Evolutionary conservation across 208 protist genomes (phyloP), one percentile per base, ranked within the genome.

Genomic region (Borovskyia barvae): DNA sequence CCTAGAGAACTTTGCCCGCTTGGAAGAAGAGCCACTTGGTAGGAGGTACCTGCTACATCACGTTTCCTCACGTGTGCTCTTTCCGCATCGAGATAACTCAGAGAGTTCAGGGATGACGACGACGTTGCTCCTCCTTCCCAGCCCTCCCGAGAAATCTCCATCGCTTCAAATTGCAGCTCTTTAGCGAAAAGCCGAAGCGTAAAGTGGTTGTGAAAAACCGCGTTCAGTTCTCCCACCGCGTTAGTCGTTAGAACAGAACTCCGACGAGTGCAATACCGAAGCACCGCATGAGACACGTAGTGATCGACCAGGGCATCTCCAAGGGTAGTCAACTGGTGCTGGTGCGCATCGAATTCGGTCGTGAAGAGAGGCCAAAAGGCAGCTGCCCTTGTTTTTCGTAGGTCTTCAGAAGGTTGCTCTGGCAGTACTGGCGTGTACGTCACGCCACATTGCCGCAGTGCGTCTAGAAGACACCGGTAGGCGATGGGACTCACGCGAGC

Each of bases 201-300:
- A 48, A 80, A 92, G 74, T 94, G 88, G 53, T 92, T 90, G 66
- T 92, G 84, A 32, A 92, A 69, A 6, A 94, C 75, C 2, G 88
- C 77, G 39, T 82, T 83, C 0, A 91, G 60, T 55, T 87, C 85
- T 14, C 53, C 54, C 5, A 70, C 67, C 0, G 77, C 57, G 50
- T 88, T 90, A 26, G 72, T 66, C 5, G 82, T 89, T 24, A 90
- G 36, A 17, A 89, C 64, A 3, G 75, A 45, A 14, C 74, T 74
- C 28, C 68, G 61, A 19, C 81, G 71, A 0, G 61, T 29, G 19
- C 66, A 71, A 41, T 89, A 92, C 8, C 62, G 28, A 17, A 87
- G 50, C 28, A 90, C 22, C 3, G 47, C 60, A 0, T 55, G 37
- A 2, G 85, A 80, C 5, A 94, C 64, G 57, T 87, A 94, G 5